Conservation (phyloP, 805 yeast species). For the Kluyveromyces siamensis region DNA sequence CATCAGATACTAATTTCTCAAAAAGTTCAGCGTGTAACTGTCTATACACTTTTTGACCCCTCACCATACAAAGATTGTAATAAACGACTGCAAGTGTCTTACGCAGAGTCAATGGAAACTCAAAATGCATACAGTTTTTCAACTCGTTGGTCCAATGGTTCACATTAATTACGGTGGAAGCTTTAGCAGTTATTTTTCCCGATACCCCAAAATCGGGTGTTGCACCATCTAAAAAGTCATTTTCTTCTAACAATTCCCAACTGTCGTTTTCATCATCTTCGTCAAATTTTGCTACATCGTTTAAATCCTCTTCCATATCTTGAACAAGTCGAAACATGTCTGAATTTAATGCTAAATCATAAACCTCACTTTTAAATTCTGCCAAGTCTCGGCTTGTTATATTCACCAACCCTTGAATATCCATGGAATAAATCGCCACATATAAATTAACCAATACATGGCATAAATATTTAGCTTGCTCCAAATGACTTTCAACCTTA, state of each 20-base stretch:
- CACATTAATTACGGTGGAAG: constrained; percentile 67
- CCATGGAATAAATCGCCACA: constrained; percentile 66
- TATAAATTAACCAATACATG: constrained; percentile 76
- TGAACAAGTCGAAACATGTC: constrained; percentile 32
- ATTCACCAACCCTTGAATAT: constrained; percentile 59
- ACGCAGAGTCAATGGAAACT: constrained; percentile 61
- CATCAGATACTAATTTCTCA: constrained; percentile 40
- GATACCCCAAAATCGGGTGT: constrained; percentile 33
- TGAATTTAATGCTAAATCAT: constrained; percentile 46
- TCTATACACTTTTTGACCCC: constrained; percentile 60
- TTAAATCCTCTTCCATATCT: constrained; percentile 28
- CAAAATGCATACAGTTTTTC: constrained; percentile 63
- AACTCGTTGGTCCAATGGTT: constrained; percentile 85
- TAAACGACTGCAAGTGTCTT: constrained; percentile 57
- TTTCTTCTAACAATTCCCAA: constrained; percentile 16
- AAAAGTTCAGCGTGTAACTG: constrained; percentile 56
- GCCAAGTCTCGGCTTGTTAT: constrained; percentile 64
- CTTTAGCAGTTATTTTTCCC: constrained; percentile 52
- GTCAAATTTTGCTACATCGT: constrained; percentile 31
- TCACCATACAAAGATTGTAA: constrained; percentile 59
- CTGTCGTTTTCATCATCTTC: constrained; percentile 36
- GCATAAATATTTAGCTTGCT: constrained; percentile 62
- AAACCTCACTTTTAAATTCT: constrained; percentile 29
- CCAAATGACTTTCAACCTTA: constrained; percentile 54
- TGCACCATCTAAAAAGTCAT: constrained; percentile 27